Evolutionary conservation across 2,329 filamentous ascomycete species (phyloP).

Genomic region (Furcasterigmium furcatum): DNA sequence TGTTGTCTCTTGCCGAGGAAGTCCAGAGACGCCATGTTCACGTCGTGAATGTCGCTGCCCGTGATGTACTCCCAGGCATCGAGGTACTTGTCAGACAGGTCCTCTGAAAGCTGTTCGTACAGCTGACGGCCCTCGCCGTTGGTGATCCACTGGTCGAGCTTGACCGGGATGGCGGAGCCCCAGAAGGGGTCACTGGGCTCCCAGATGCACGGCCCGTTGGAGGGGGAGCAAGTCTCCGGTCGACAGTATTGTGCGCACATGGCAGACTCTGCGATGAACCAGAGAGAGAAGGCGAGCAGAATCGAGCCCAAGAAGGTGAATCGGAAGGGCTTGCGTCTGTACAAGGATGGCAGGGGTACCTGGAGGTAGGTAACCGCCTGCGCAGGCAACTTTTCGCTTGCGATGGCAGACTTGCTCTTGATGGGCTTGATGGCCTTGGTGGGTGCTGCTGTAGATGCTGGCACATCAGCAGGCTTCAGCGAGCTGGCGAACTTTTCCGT

Average conservation of each 20-base stretch:
- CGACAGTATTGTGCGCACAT: constrained; percentile 54
- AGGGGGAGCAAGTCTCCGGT: constrained; percentile 43
- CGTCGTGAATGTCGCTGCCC: constrained; percentile 39
- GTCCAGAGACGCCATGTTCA: constrained; percentile 39
- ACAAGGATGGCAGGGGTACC: constrained; percentile 45
- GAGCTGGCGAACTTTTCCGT: no score
- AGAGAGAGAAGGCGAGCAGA: constrained; percentile 40
- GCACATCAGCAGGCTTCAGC: not conserved
- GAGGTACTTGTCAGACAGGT: constrained; percentile 41
- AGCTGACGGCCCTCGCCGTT: constrained; percentile 44
- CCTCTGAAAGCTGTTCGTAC: constrained; percentile 32
- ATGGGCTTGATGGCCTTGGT: no score
- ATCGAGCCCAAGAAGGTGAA: constrained; percentile 46
- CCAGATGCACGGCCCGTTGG: constrained; percentile 45
- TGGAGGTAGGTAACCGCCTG: constrained; percentile 30
- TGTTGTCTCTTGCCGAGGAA: constrained; percentile 45
- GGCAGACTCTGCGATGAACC: constrained; percentile 50
- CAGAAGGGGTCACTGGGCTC: constrained; percentile 56
- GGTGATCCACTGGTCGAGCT: constrained; percentile 59
- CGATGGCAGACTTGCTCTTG: no score
- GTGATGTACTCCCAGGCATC: constrained; percentile 44
- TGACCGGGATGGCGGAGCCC: constrained; percentile 58
- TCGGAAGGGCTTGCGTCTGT: constrained; percentile 36
- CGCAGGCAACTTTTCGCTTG: no score
- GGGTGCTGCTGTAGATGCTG: not conserved